Evolutionary conservation across 2,329 filamentous ascomycete species (phyloP), one percentile per base, ranked within the genome.

Genomic region (Aspergillus cejpii): DNA sequence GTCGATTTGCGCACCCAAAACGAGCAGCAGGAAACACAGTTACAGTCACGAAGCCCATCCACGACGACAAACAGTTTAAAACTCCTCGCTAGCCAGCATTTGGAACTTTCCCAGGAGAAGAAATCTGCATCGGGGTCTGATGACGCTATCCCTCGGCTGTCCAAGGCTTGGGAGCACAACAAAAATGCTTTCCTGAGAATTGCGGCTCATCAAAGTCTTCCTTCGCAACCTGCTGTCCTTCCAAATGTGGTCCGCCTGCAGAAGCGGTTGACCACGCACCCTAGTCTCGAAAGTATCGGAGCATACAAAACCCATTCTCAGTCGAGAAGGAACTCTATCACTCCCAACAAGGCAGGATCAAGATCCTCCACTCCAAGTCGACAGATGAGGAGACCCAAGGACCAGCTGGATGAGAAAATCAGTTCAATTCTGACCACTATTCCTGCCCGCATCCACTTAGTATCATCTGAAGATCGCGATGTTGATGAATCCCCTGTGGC

Each of bases 401-500:
- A 87, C 52, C 79, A 87, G 44, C 74, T 94, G 11, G 85, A 88
- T 53, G 80, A 83, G 50, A 87, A 90, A 61, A 90, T 94, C 39
- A 85, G 80, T 58, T 80, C 85, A 41, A 85, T 94, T 45, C 76
- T 94, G 29, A 80, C 81, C 46, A 84, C 77, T 15, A 86, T 94
- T 50, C 87, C 88, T 1, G 83, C 84, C 24, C 82, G 83, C 50
- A 94, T 97, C 56, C 83, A 81, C 41, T 74, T 96, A 33, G 80
- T 80, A 1, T 74, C 76, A 17, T 66, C 69, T 1, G 71, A 74
- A 31, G 62, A 65, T 44, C 59, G 51, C 48, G 62, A 63, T 53
- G 60, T 56, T n/a, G 59, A 65, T 43, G 54, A 52, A 15, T 56
- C 56, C 1, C 61, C 59, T 3, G 55, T 58, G 20, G 53, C 55